Evolutionary conservation across 495 filamentous ascomycete species (phyloP).

Genomic region (Hypoxylon trugodes): DNA sequence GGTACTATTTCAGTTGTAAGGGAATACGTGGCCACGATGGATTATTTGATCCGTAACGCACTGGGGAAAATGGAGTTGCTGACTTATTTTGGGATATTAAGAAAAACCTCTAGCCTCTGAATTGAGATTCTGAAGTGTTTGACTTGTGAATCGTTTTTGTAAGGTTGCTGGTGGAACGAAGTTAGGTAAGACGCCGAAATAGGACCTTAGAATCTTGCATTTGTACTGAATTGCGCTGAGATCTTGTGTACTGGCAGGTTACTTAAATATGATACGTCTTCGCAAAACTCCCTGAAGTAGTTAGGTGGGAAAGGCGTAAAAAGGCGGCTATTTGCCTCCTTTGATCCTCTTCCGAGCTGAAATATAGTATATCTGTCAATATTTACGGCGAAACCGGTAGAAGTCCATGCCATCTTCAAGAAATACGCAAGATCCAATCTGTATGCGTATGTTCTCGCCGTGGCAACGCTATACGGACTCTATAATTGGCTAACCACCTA

Average conservation of each 20-base stretch:
- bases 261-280: neutral
- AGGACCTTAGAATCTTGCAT: neutral
- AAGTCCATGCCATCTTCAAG: no score
- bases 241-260: neutral
- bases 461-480: no score
- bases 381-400: no score
- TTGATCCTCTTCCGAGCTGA: neutral
- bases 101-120: no score
- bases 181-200: neutral
- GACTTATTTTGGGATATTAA: slow-evolving; percentile 17
- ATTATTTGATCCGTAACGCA: slow-evolving; percentile 15
- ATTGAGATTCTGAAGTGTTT: neutral
- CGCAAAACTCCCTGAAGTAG: neutral
- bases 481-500: no score
- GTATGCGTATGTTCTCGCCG: no score
- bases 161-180: neutral
- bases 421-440: no score
- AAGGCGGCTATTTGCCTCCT: neutral
- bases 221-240: neutral
- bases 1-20: slow-evolving; percentile 22
- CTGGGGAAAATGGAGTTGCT: slow-evolving; percentile 34
- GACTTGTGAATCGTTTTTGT: neutral
- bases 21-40: slow-evolving; percentile 11
- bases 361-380: neutral
- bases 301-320: no score